phyloP scores from a whole-genome alignment of 129 eudicot species.

The Sambucus nigra region DNA sequence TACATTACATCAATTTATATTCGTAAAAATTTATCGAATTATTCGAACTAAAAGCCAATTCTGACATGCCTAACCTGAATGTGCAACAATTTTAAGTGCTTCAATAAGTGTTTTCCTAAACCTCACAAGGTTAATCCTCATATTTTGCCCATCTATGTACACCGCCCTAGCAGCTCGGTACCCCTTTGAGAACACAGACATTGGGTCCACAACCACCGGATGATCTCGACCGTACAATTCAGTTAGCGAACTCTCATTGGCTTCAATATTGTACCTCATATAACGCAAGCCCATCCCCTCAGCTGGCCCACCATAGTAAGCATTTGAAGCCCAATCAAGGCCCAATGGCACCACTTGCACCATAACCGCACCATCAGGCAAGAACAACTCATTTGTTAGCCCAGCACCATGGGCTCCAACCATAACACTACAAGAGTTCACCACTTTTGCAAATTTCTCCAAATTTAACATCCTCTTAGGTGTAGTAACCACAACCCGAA shows the following conservation, averaged over 20 bases:
- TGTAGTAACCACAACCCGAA: conserved; percentile 34
- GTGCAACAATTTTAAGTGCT: conserved; percentile 31
- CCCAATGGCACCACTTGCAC: conserved; percentile 30
- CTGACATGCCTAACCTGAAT: too few species aligned
- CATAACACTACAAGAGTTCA: conserved; percentile 23
- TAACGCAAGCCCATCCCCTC: conserved; percentile 26
- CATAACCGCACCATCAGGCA: conserved; percentile 28
- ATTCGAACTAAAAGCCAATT: too few species aligned
- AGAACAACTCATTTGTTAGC: conserved; percentile 19
- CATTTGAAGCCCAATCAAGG: conserved; percentile 22
- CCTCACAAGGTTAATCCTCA: conserved; percentile 25
- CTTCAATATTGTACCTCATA: conserved; percentile 25
- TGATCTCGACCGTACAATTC: conserved; percentile 30
- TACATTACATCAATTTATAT: too few species aligned
- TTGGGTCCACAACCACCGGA: conserved; percentile 25
- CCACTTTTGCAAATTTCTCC: conserved; percentile 26
- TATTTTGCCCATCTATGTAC: conserved; percentile 34
- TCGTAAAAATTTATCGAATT: too few species aligned
- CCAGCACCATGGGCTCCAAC: conserved; percentile 42
- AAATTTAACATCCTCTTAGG: conserved; percentile 24
- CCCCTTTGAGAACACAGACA: conserved; percentile 22
- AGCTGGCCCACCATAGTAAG: conserved; percentile 31
- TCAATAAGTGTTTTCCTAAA: conserved; percentile 36
- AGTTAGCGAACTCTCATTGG: conserved; percentile 35
- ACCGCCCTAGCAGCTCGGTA: conserved; percentile 32